Percentiles rank a stretch among this genome's conserved stretches.
phyloP scores from a whole-genome alignment of 169 alveolate genomes.

The Fabrea salina region DNA sequence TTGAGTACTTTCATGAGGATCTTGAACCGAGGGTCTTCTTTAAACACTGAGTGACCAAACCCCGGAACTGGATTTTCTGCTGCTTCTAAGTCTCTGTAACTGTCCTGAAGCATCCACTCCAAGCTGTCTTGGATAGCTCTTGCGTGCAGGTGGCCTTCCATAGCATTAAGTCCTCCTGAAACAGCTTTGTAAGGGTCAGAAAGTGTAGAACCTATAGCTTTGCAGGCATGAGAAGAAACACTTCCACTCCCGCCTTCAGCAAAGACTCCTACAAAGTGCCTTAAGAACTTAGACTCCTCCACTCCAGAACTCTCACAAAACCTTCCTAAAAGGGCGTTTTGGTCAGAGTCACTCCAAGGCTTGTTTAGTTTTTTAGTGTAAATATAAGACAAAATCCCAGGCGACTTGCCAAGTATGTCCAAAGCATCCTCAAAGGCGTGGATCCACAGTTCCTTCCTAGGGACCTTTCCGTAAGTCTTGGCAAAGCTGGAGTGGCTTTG shows the following conservation, averaged over 20 bases:
- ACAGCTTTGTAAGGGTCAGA: constrained; percentile 91
- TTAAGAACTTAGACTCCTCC: constrained; percentile 35
- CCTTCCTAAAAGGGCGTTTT: background rate
- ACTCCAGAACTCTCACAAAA: background rate
- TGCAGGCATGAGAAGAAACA: constrained; percentile 94
- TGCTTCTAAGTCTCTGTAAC: constrained; percentile 72
- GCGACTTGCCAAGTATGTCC: constrained; percentile 74
- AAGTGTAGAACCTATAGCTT: constrained; percentile 90
- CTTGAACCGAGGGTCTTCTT: constrained; percentile 92
- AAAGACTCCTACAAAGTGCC: constrained; percentile 44
- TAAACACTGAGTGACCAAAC: constrained; percentile 95
- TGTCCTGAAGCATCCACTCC: constrained; percentile 47
- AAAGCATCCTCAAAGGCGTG: constrained; percentile 86
- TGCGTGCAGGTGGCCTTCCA: constrained; percentile 96
- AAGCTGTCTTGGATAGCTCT: constrained; percentile 93
- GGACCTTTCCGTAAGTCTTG: constrained; percentile 44
- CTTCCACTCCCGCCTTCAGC: constrained; percentile 93
- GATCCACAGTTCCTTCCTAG: constrained; percentile 88
- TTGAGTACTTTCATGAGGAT: constrained; percentile 79
- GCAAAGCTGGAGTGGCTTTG: constrained; percentile 85
- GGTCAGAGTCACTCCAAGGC: background rate
- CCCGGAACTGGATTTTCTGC: too few relatives aligned
- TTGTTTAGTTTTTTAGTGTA: constrained; percentile 32
- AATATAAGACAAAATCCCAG: constrained; percentile 63
- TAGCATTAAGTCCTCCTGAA: constrained; percentile 88